Percentiles rank a stretch among this genome's conserved stretches.
Evolutionary conservation across 106 monocot genomes (phyloP).

Genomic region (Phalaenopsis aphrodite): DNA sequence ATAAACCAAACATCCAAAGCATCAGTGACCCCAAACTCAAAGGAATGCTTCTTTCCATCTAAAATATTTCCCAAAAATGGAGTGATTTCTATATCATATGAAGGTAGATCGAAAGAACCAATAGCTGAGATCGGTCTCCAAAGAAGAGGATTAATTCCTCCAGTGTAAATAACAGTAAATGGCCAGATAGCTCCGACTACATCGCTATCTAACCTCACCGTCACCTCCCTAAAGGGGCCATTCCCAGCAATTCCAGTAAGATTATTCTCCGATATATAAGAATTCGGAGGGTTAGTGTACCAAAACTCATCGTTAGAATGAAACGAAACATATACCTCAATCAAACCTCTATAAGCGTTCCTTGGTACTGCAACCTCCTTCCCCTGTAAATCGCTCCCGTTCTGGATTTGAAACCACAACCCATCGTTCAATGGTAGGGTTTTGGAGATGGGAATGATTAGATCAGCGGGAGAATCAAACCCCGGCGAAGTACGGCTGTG

Average conservation of each 20-base stretch:
- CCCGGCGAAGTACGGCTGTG: background rate
- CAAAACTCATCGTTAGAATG: conserved; percentile 77
- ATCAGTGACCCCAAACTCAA: conserved; percentile 62
- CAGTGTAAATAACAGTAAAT: conserved; percentile 78
- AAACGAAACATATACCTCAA: conserved; percentile 71
- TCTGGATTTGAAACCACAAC: conserved; percentile 60
- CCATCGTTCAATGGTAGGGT: conserved; percentile 55
- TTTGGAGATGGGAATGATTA: conserved; percentile 70
- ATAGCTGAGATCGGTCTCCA: conserved; percentile 83
- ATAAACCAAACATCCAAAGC: conserved; percentile 61
- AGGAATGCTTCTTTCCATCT: conserved; percentile 56
- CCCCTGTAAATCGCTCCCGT: conserved; percentile 33
- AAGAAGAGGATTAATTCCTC: conserved; percentile 75
- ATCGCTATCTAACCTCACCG: conserved; percentile 35
- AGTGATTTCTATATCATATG: conserved; percentile 80
- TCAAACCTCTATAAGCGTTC: conserved; percentile 64
- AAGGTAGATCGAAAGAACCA: conserved; percentile 72
- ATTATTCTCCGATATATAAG: conserved; percentile 46
- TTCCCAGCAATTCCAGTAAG: conserved; percentile 35
- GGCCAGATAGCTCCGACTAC: conserved; percentile 75
- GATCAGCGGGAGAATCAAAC: conserved; percentile 47
- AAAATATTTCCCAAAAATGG: conserved; percentile 60
- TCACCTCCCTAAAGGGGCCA: conserved; percentile 70
- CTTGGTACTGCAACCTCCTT: conserved; percentile 40
- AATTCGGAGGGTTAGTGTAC: conserved; percentile 67